Base-by-base conservation (phyloP, 306 rosid species). In the Acacia crassicarpa region DNA sequence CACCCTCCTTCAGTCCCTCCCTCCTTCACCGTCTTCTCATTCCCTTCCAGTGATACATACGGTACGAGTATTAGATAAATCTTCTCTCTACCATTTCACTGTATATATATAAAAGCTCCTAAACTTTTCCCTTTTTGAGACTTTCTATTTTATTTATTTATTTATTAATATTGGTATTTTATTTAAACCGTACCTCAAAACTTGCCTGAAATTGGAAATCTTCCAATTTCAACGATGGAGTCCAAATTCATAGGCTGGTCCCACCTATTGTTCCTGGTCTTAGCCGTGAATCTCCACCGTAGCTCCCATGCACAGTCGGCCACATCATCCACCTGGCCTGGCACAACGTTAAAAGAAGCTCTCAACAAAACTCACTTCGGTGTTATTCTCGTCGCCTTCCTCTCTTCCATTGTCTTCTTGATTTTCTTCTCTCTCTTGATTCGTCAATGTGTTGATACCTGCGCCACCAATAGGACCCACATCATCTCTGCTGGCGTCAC, bases 251-350 rank as follows among this genome's bases (percentile, higher is more conserved):
- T 3, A 38, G 27, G 4, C 8, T 13, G 54, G 68, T n/a, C 72
- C 49, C 81, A 45, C 54, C 32, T 61, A 7, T 51, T 51, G 4
- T 5, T 75, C 41, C 16, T 78, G 20, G 2, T 66, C 11, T 3
- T 68, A 0, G 1, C 80, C 6, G 16, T 61, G 30, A 68, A 32
- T 8, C 38, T 59, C 33, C 65, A 27, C 49, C 43, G 6, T 43
- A 12, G 19, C 11, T 84, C 48, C 12, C 9, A 72, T 67, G 88
- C 91, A 16, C 89, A 87, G 79, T 22, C 65, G 4, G 11, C 66
- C 40, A 16, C 79, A n/a, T 43, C 65, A 44, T 4, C 53, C 70
- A 35, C 75, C 80, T 58, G 65, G 65, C 14, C 20, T 4, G 32
- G 65, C 65, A 2, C 30, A 9, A 15, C 20, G 32, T 9, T 58